These are phyloP conservation scores for Marchantia paleacea DNA, from an alignment of 225 moss, liverwort and hornwort species.

Conservation along the genomic window DNA sequence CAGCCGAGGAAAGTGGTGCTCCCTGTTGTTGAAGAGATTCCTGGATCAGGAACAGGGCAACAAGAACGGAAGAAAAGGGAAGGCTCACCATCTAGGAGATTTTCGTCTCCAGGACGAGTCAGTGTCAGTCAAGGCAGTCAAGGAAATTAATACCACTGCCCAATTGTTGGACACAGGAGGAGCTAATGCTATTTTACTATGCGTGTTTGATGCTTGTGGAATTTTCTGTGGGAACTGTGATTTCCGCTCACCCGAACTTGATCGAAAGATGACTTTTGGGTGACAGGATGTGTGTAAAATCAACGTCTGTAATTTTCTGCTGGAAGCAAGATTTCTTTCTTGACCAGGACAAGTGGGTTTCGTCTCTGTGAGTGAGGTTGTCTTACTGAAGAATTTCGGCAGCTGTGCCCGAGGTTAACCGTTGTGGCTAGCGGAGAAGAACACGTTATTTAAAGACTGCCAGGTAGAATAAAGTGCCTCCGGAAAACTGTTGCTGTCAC, in stretches of 20 bases:
- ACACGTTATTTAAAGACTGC: too few relatives aligned
- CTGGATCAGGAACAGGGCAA: conserved; percentile 18
- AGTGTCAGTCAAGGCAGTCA: conserved; percentile 49
- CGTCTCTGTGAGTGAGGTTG: too few relatives aligned
- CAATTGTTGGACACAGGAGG: conserved; percentile 4
- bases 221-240: not conserved
- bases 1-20: conserved; percentile 87
- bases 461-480: too few relatives aligned
- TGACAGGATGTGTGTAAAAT: not conserved
- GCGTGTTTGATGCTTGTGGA: not conserved
- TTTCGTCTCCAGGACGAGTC: conserved; percentile 44
- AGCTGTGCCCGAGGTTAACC: too few relatives aligned
- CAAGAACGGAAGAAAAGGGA: conserved; percentile 41
- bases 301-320: not conserved
- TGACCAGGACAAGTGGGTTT: not conserved
- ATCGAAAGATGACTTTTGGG: not conserved
- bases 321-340: not conserved
- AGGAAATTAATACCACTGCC: conserved; percentile 10
- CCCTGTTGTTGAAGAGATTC: conserved; percentile 45
- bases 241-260: not conserved
- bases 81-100: conserved; percentile 36
- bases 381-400: too few relatives aligned
- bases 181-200: conserved; percentile 7
- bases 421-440: too few relatives aligned
- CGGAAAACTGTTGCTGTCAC: too few relatives aligned